A percentile compares a stretch with the other conserved stretches of the same genome.
Evolutionary conservation across 148 eudicot species (phyloP).

Genomic region (Cornus controversa): DNA sequence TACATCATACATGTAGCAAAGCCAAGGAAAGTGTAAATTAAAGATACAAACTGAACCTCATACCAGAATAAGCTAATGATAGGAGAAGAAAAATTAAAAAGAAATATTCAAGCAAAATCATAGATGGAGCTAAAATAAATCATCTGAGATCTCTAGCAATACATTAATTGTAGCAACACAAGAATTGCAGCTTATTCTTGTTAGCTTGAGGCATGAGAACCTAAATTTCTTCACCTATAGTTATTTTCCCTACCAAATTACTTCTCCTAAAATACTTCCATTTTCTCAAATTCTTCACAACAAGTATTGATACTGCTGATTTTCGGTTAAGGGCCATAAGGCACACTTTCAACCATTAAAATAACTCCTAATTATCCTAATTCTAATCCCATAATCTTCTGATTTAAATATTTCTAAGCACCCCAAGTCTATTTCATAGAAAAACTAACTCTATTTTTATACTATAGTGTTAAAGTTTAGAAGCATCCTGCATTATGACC

Average conservation of each 20-base stretch:
- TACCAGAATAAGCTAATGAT: neutral
- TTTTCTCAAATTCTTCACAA: neutral
- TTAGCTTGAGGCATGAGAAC: neutral
- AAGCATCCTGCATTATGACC: too few relatives aligned
- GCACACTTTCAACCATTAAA: too few relatives aligned
- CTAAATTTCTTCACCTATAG: too few relatives aligned
- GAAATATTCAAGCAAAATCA: neutral
- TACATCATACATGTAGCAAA: neutral
- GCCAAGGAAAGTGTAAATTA: neutral
- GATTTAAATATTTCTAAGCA: too few relatives aligned
- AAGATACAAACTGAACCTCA: neutral
- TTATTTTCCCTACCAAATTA: too few relatives aligned
- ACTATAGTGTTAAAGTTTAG: too few relatives aligned
- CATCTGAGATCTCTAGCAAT: neutral
- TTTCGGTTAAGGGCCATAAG: neutral
- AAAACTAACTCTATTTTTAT: too few relatives aligned
- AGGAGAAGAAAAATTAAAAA: neutral
- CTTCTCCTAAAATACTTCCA: neutral
- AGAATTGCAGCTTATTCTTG: neutral
- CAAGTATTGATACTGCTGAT: neutral
- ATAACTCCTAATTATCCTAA: too few relatives aligned
- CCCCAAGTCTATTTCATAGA: too few relatives aligned
- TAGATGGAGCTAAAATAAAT: neutral
- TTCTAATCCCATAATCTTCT: too few relatives aligned
- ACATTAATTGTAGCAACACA: neutral